These are phyloP conservation scores for Naganishia sp. DNA, from an alignment of 1,284 basidiomycete species.

Conservation along the genomic window DNA sequence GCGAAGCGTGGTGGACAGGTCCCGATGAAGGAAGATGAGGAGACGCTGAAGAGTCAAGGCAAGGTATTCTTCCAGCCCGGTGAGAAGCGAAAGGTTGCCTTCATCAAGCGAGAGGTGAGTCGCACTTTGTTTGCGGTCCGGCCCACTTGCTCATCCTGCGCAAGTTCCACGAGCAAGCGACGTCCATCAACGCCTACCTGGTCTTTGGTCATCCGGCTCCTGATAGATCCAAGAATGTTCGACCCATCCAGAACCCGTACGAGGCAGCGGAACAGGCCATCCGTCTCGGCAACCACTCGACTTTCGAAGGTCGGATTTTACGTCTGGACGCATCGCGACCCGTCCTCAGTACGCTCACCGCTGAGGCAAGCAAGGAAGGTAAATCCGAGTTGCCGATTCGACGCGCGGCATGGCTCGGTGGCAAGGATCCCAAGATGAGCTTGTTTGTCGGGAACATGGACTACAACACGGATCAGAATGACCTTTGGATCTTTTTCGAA, in stretches of 20 bases:
- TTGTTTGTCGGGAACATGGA: conserved; percentile 92
- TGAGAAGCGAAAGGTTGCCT: conserved; percentile 92
- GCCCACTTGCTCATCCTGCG: neutral
- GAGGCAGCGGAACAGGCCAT: conserved; percentile 68
- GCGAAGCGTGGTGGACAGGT: conserved; percentile 57
- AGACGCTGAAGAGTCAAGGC: conserved; percentile 42
- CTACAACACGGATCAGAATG: conserved; percentile 88
- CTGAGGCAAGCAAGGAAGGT: conserved; percentile 44
- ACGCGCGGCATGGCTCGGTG: conserved; percentile 48
- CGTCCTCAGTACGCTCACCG: conserved; percentile 41
- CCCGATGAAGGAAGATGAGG: conserved; percentile 56
- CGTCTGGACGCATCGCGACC: conserved; percentile 68
- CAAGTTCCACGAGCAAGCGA: conserved; percentile 67
- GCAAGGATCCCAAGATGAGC: conserved; percentile 72
- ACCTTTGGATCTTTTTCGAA: conserved; percentile 84
- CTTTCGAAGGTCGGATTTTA: conserved; percentile 73
- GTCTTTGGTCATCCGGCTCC: conserved; percentile 75
- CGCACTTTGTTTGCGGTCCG: neutral
- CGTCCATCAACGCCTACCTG: conserved; percentile 78
- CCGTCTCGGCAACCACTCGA: conserved; percentile 66
- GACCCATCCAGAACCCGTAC: conserved; percentile 69
- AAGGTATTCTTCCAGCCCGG: conserved; percentile 68
- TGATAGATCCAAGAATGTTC: conserved; percentile 58
- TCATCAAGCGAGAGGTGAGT: conserved; percentile 77
- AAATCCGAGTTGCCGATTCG: conserved; percentile 36